Conservation (phyloP, 1,284 basidiomycete species). For the Apiotrichum akiyoshidainum region DNA sequence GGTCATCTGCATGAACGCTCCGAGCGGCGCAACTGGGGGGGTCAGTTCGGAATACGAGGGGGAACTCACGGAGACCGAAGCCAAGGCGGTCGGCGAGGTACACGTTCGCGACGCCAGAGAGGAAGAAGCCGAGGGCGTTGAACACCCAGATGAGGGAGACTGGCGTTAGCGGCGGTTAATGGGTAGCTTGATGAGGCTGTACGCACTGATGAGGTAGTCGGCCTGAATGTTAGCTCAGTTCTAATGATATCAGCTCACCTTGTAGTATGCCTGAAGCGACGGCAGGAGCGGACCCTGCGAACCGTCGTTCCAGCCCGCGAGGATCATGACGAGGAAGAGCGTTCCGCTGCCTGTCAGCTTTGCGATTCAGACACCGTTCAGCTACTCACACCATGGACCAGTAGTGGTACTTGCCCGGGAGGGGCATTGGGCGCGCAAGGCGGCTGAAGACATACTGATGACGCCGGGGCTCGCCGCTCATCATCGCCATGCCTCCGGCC, state of each 20-base stretch:
- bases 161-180: conserved; percentile 38
- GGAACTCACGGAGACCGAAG: conserved; percentile 56
- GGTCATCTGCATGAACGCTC: conserved; percentile 45
- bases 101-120: conserved; percentile 56
- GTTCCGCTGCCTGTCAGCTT: conserved; percentile 14
- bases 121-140: conserved; percentile 58
- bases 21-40: conserved; percentile 32
- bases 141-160: conserved; percentile 61
- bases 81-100: conserved; percentile 57
- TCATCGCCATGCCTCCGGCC: not conserved
- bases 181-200: not conserved
- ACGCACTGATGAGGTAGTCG: conserved; percentile 41
- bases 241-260: conserved; percentile 23
- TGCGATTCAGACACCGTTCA: too few relatives aligned
- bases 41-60: not conserved
- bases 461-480: not conserved
- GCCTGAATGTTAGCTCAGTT: conserved; percentile 14
- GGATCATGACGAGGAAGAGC: conserved; percentile 42
- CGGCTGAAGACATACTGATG: conserved; percentile 26
- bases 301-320: conserved; percentile 63
- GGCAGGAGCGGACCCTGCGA: conserved; percentile 62
- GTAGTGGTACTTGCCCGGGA: conserved; percentile 21
- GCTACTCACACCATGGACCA: conserved; percentile 36
- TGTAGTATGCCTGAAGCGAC: conserved; percentile 58
- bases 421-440: conserved; percentile 24